These are phyloP conservation scores for Wolfiporia cocos DNA, from an alignment of 1,284 basidiomycete species.

Conservation along the genomic window DNA sequence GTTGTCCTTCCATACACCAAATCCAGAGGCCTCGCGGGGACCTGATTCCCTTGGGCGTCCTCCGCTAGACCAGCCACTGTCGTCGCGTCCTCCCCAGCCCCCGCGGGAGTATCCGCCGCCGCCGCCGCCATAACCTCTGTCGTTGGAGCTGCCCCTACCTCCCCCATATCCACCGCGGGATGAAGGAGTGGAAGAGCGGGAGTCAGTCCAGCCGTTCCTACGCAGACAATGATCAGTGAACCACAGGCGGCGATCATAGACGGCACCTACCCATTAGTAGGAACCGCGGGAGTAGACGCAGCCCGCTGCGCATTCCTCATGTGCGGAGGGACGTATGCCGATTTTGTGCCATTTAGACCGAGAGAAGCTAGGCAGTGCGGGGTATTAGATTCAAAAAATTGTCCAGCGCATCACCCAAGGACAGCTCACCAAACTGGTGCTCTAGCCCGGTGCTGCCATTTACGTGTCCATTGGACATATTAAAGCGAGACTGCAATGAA, in stretches of 20 bases:
- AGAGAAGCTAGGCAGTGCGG: constrained; percentile 45
- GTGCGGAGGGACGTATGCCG: constrained; percentile 93
- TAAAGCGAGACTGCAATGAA: constrained; percentile 33
- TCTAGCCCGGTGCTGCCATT: constrained; percentile 80
- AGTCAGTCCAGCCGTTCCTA: constrained; percentile 71
- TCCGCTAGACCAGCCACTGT: constrained; percentile 31
- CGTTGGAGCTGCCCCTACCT: constrained; percentile 37
- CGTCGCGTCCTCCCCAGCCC: constrained; percentile 44
- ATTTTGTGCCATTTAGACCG: constrained; percentile 65
- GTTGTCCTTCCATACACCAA: constrained; percentile 87
- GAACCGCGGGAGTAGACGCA: constrained; percentile 48
- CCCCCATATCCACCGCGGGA: constrained; percentile 47
- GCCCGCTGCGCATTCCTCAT: constrained; percentile 78
- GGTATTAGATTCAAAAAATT: constrained; percentile 14
- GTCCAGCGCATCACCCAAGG: constrained; percentile 10
- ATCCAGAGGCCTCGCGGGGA: constrained; percentile 56
- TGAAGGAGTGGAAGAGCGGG: constrained; percentile 51
- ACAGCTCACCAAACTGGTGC: constrained; percentile 69
- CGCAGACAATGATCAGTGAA: constrained; percentile 9
- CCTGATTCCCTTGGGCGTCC: constrained; percentile 35
- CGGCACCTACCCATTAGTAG: constrained; percentile 43
- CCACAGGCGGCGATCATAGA: constrained; percentile 5
- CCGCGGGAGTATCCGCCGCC: constrained; percentile 34
- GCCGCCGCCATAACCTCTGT: constrained; percentile 37
- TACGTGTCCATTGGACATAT: constrained; percentile 87